Evolutionary conservation across 1,139 yeast genomes (phyloP), one percentile per base, ranked within the genome.

Genomic region (Scheffersomyces stambukii): DNA sequence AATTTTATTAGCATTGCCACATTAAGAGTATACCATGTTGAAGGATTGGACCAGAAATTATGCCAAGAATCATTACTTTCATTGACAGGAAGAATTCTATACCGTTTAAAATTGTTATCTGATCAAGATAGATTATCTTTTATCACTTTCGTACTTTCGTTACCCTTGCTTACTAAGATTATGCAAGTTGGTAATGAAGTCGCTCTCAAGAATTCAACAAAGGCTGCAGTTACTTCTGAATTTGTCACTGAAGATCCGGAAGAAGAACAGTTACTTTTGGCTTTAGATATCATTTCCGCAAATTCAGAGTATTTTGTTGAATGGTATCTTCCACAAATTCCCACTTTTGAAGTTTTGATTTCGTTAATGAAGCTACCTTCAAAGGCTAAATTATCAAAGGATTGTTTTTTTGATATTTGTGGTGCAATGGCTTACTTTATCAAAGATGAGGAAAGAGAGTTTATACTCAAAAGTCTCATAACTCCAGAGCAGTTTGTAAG

Each of bases 251-350:
- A 83, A 48, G 94, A 84, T 37, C 83, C 82, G 16, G 84, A 82
- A 46, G 97, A 89, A 52, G 97, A 89, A 52, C 94, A 85, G 43
- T 60, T 86, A 27, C 58, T 84, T 33, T 61, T 91, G 35, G 84
- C 91, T 0, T 58, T 89, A 40, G 95, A 88, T 46, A 77, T 88
- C 28, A 64, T 91, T 23, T 66, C 85, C 0, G 68, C 76, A 8
- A 95, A 89, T 49, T 76, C 89, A 10, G 94, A 81, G 42, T 74
- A 72, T 13, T 82, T 86, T 47, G 76, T 70, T 38, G 79, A 81
- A 45, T 68, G 69, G 1, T 55, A 72, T 1, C 75, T 86, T 30
- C 94, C 95, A 12, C 75, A 97, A 48, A 58, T 67, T 4, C 67
- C 71, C 7, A 72, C 86, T 23, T 58, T 91, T 33, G 57, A 60